Conservation (phyloP, 495 filamentous ascomycete genomes). For the Evansstolkia leycettana region DNA sequence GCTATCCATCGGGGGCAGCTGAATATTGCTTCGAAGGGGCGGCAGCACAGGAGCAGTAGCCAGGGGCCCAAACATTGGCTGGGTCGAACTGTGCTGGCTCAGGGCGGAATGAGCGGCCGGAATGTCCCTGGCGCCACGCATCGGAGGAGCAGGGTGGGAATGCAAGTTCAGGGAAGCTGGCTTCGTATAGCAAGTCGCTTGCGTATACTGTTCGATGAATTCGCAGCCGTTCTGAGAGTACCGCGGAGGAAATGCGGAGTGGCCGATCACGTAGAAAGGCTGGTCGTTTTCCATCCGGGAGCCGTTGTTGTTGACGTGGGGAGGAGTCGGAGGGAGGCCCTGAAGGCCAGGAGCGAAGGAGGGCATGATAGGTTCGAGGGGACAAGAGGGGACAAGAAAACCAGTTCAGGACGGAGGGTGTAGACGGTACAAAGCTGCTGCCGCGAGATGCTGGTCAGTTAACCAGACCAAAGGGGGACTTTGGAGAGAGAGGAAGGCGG, state of each 20-base stretch:
- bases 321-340: slow-evolving; percentile 34
- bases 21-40: slow-evolving; percentile 30
- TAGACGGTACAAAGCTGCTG: slow-evolving; percentile 20
- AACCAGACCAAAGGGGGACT: slow-evolving; percentile 3
- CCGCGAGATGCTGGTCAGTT: slow-evolving; percentile 4
- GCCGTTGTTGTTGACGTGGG: slow-evolving; percentile 26
- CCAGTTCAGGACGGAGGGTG: slow-evolving; percentile 29
- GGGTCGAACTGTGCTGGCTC: slow-evolving; percentile 7
- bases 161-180: slow-evolving; percentile 28
- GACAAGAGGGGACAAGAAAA: slow-evolving; percentile 9
- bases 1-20: slow-evolving; percentile 32
- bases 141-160: slow-evolving; percentile 16
- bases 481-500: slow-evolving; percentile 7
- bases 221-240: slow-evolving; percentile 36
- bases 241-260: slow-evolving; percentile 31
- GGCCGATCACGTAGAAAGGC: slow-evolving; percentile 27
- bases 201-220: slow-evolving; percentile 40
- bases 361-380: slow-evolving; percentile 21
- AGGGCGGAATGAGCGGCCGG: slow-evolving; percentile 12
- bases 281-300: slow-evolving; percentile 29
- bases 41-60: slow-evolving; percentile 24
- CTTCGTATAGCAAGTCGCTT: slow-evolving; percentile 29
- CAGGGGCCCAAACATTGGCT: slow-evolving; percentile 29
- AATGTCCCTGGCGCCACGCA: slow-evolving; percentile 23
- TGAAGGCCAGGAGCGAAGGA: slow-evolving; percentile 32